Percentiles rank a stretch among this genome's conserved stretches.
Evolutionary conservation across 73 alveolate species (phyloP).

Genomic region (Blepharisma stoltei): DNA sequence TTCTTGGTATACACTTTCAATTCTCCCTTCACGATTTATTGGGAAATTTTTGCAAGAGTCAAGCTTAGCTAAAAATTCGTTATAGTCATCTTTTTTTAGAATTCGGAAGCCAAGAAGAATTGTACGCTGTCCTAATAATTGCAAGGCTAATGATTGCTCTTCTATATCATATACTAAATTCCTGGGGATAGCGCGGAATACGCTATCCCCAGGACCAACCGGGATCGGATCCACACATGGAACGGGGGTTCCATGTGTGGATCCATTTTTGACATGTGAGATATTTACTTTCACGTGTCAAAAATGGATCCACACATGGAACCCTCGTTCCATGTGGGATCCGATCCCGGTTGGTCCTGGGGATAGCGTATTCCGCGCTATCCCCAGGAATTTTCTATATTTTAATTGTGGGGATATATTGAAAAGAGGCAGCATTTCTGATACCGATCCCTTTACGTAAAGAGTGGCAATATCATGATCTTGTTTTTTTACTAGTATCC

Average conservation of each 20-base stretch:
- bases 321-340: no score
- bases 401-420: neutral
- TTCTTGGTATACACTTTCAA: neutral
- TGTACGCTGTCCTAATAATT: neutral
- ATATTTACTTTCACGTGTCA: no score
- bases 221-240: no score
- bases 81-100: neutral
- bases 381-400: neutral
- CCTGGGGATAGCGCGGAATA: no score
- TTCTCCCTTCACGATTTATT: constrained; percentile 20
- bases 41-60: neutral
- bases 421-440: no score
- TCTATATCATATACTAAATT: no score
- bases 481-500: neutral
- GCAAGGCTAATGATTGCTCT: neutral
- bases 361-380: no score
- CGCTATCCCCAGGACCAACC: no score
- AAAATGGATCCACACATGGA: no score
- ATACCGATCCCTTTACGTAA: constrained; percentile 3
- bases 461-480: neutral
- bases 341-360: no score
- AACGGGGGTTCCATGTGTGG: no score
- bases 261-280: no score
- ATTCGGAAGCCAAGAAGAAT: neutral
- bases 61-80: neutral